A percentile compares a stretch with the other conserved stretches of the same genome.
Evolutionary conservation across 257 asterid genomes (phyloP).

Genomic region (Solanum piurae): DNA sequence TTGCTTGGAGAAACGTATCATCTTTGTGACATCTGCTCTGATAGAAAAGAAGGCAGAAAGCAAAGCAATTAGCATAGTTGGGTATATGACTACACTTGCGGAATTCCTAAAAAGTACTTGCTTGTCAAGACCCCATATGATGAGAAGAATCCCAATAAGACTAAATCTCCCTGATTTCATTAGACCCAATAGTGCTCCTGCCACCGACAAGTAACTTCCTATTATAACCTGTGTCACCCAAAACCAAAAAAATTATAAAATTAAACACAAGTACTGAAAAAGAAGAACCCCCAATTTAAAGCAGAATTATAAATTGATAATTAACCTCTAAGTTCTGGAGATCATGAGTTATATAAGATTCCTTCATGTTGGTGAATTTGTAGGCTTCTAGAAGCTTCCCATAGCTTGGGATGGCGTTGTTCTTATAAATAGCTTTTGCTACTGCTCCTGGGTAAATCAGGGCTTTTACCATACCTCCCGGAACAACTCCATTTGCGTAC

Average conservation of each 20-base stretch:
- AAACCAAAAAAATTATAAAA: not conserved
- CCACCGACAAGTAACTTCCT: conserved; percentile 55
- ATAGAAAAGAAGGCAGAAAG: conserved; percentile 34
- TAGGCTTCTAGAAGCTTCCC: conserved; percentile 17
- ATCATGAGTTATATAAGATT: conserved; percentile 12
- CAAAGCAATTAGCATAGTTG: conserved; percentile 37
- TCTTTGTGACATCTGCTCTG: conserved; percentile 43
- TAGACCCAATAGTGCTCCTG: conserved; percentile 50
- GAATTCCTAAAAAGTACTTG: conserved; percentile 12
- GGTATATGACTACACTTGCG: conserved; percentile 14
- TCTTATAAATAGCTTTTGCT: conserved; percentile 18
- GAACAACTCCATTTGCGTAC: conserved; percentile 26
- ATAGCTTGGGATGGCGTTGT: conserved; percentile 23
- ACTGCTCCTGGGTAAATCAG: conserved; percentile 57
- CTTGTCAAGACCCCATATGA: conserved; percentile 39
- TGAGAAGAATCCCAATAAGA: conserved; percentile 33
- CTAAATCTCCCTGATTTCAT: conserved; percentile 37
- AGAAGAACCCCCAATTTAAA: not conserved
- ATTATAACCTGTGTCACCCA: conserved; percentile 31
- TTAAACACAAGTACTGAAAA: not conserved
- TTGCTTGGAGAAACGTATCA: conserved; percentile 11
- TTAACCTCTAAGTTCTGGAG: conserved; percentile 59
- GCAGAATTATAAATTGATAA: not conserved
- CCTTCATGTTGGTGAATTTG: conserved; percentile 12
- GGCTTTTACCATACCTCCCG: conserved; percentile 25